These are phyloP conservation scores for Chaetomiaceae sp. DNA, from an alignment of 2,329 filamentous ascomycete genomes.

Conservation along the genomic window DNA sequence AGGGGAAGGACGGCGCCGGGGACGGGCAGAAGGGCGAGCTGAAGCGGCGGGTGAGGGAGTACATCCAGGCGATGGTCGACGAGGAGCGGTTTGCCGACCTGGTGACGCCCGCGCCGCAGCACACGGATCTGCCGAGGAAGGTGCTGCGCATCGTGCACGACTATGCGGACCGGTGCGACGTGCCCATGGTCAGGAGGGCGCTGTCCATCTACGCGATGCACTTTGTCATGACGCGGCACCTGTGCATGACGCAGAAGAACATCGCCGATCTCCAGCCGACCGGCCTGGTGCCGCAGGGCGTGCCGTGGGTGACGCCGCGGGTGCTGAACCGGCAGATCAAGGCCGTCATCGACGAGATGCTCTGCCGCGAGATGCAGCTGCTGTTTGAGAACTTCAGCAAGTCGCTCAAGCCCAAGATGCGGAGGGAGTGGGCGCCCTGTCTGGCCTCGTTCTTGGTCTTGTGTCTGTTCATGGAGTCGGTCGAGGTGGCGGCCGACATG, in stretches of 20 bases:
- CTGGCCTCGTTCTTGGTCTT: constrained; percentile 53
- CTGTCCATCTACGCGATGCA: constrained; percentile 54
- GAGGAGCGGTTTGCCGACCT: constrained; percentile 48
- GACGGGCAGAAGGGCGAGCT: constrained; percentile 42
- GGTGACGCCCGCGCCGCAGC: constrained; percentile 44
- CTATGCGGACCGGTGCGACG: constrained; percentile 42
- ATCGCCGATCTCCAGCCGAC: constrained; percentile 40
- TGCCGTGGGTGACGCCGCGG: constrained; percentile 46
- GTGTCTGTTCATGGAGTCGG: constrained; percentile 55
- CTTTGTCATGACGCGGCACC: constrained; percentile 52
- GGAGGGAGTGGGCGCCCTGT: constrained; percentile 53
- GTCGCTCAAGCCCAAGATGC: constrained; percentile 51
- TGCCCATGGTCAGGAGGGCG: constrained; percentile 49
- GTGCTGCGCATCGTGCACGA: constrained; percentile 46
- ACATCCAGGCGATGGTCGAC: constrained; percentile 44
- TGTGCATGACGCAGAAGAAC: constrained; percentile 46
- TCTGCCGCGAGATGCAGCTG: constrained; percentile 47
- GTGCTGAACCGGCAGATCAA: constrained; percentile 56
- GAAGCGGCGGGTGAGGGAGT: constrained; percentile 44
- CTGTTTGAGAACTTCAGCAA: constrained; percentile 52
- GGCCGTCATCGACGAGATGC: constrained; percentile 51
- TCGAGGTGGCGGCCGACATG: constrained; percentile 50
- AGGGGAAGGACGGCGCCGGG: background rate
- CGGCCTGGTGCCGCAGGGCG: constrained; percentile 42
- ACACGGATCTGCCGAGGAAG: constrained; percentile 43